phyloP scores from a whole-genome alignment of 768 basidiomycete species.

The Pleurotus salmoneostramineus region DNA sequence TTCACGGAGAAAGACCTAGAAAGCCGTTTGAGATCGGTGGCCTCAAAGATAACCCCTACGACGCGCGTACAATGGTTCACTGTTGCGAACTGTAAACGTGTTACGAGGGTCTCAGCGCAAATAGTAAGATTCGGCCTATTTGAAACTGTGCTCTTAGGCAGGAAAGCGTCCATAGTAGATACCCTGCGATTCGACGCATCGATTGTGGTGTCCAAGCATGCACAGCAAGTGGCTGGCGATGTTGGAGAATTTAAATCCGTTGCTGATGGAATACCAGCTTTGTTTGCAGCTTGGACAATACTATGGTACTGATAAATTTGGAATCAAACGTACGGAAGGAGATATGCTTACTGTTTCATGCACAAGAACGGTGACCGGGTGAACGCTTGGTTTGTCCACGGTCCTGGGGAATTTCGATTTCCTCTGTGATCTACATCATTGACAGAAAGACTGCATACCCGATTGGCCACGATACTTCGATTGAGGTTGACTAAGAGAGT shows the following conservation, averaged over 20 bases:
- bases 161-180: background rate
- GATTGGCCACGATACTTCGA: background rate
- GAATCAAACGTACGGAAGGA: no score
- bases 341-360: background rate
- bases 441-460: background rate
- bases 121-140: conserved; percentile 64
- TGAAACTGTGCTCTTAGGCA: conserved; percentile 58
- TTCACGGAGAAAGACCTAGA: conserved; percentile 18
- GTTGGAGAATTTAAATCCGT: background rate
- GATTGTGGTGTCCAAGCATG: background rate
- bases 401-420: background rate
- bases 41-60: conserved; percentile 41
- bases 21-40: conserved; percentile 30
- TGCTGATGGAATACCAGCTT: background rate
- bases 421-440: background rate
- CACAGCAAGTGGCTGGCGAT: background rate
- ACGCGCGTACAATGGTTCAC: conserved; percentile 38
- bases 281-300: background rate
- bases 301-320: background rate
- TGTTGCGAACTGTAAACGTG: conserved; percentile 52
- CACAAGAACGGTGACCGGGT: background rate
- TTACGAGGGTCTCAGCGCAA: conserved; percentile 50
- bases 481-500: background rate
- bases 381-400: background rate
- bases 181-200: background rate